Evolutionary conservation across 1,284 basidiomycete genomes (phyloP).

Genomic region (Moniliella sp.): DNA sequence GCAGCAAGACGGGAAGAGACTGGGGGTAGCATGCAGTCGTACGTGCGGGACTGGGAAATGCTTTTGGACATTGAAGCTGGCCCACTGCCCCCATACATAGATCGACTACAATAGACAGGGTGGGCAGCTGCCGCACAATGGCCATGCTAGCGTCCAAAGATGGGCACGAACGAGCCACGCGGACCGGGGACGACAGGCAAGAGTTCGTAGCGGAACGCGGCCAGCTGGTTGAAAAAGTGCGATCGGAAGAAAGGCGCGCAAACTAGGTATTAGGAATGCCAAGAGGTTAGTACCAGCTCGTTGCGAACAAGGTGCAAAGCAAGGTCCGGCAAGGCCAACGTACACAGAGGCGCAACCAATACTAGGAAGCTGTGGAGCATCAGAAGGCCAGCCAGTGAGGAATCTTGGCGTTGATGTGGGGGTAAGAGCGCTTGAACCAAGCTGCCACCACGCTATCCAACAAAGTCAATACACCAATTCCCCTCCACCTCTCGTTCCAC

Average conservation of each 20-base stretch:
- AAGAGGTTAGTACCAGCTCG: background rate
- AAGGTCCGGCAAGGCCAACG: background rate
- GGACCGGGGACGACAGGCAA: conserved; percentile 11
- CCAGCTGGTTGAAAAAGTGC: conserved; percentile 21
- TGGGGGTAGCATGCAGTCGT: no score
- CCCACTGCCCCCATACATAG: no score
- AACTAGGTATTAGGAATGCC: conserved; percentile 3
- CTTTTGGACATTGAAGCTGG: no score
- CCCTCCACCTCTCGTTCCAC: background rate
- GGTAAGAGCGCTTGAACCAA: conserved; percentile 18
- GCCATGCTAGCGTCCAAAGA: conserved; percentile 18
- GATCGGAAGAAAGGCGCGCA: conserved; percentile 22
- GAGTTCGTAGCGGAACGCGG: conserved; percentile 17
- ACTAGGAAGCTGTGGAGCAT: conserved; percentile 20
- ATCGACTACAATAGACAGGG: no score
- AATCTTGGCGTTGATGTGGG: conserved; percentile 15
- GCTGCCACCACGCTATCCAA: conserved; percentile 14
- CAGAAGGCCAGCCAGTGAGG: conserved; percentile 14
- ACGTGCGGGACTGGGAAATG: no score
- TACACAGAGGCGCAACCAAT: conserved; percentile 14
- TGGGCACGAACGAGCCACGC: conserved; percentile 18
- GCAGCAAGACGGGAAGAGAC: no score
- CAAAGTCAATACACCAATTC: background rate
- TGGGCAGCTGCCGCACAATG: no score
- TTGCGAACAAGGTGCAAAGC: no score